phyloP scores from a whole-genome alignment of 352 stramenopile species.

The Phytophthora fragariae region DNA sequence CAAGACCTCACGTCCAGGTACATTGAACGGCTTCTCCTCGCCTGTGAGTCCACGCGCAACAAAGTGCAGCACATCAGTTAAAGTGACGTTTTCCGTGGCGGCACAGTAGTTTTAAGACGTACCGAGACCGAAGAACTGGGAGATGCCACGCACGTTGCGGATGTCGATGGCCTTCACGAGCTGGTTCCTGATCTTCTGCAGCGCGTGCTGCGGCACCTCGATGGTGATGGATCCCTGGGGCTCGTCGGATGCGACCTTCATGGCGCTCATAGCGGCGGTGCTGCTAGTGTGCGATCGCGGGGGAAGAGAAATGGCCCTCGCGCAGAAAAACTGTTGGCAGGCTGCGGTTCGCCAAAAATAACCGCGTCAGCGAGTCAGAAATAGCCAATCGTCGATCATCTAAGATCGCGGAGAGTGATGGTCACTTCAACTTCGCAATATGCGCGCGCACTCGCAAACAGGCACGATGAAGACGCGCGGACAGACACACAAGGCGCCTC shows the following conservation, averaged over 20 bases:
- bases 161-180: slow-evolving; percentile 72
- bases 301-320: slow-evolving; percentile 28
- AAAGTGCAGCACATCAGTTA: slow-evolving; percentile 7
- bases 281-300: slow-evolving; percentile 25
- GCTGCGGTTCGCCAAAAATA: slow-evolving; percentile 54
- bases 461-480: slow-evolving; percentile 34
- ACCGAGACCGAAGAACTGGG: slow-evolving; percentile 86
- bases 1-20: slow-evolving; percentile 71
- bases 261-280: slow-evolving; percentile 35
- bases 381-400: slow-evolving; percentile 23
- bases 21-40: slow-evolving; percentile 88
- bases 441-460: background rate
- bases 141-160: slow-evolving; percentile 81
- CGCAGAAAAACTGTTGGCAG: slow-evolving; percentile 28
- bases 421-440: slow-evolving; percentile 48
- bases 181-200: slow-evolving; percentile 76
- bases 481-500: slow-evolving; percentile 8
- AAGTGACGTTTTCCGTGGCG: background rate
- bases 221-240: slow-evolving; percentile 70
- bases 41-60: slow-evolving; percentile 32
- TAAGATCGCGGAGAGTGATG: slow-evolving; percentile 37
- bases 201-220: slow-evolving; percentile 65
- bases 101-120: slow-evolving; percentile 9
- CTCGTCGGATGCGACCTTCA: slow-evolving; percentile 68
- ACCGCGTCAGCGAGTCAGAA: slow-evolving; percentile 32